Evolutionary conservation across 2,329 filamentous ascomycete species (phyloP), one percentile per base, ranked within the genome.

Genomic region (Monosporascus sp.): DNA sequence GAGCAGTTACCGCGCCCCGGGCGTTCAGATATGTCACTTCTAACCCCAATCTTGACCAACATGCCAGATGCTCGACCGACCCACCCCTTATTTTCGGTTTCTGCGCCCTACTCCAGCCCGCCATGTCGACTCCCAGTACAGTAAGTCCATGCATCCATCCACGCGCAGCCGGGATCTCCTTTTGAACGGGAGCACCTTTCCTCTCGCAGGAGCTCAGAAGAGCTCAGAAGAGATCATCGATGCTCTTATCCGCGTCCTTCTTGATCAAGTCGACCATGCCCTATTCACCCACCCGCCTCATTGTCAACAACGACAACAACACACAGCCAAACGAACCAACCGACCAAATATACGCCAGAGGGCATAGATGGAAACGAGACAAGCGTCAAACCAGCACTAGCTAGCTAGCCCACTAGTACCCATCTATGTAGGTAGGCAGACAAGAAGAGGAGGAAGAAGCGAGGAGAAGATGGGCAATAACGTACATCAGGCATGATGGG

Each of bases 251-350:
- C 8, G 92, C 89, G 68, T 99, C 94, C 64, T 91, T 89, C 67
- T 89, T 88, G 66, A 99, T 96, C 65, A 99, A 74, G 35, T 96
- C 91, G 51, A 94, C 73, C 94, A 99, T 99, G 28, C 93, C 94
- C 91, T 95, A 55, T 48, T 26, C 35, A 37, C 11, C 91, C 95
- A 55, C 46, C 26, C 35, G 37, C 11, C 37, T 15, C 4, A 35
- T 20, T 18, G 60, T 72, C 47, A 37, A 43, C n/a, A n/a, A 8
- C 4, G 4, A 3, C 11, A 41, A 9, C 17, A 18, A 15, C 7
- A 9, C n/a, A 15, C 40, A 43, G 28, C 9, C 31, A 4, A 35
- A 35, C 11, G 9, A 35, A 35, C 11, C 4, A 5, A 14, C 31
- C 5, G 5, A 35, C 11, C 11, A 14, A 14, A 35, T 35, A 11